Conservation (phyloP, 768 basidiomycete species). For the Tremella fuciformis region DNA sequence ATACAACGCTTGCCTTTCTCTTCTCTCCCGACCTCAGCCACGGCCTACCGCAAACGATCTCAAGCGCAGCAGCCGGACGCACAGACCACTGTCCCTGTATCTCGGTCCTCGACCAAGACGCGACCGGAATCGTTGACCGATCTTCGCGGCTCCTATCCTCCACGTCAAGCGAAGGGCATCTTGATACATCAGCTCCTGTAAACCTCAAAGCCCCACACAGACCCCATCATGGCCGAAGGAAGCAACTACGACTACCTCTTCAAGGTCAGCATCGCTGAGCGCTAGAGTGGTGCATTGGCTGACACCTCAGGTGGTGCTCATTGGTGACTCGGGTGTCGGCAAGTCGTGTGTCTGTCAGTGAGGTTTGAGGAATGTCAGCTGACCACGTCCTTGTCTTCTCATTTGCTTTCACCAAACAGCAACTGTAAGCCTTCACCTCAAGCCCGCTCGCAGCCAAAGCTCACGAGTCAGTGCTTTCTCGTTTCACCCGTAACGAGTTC, state of each 20-base stretch:
- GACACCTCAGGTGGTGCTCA: slow-evolving; percentile 77
- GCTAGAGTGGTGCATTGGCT: background rate
- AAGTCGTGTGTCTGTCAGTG: slow-evolving; percentile 76
- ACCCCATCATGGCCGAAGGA: slow-evolving; percentile 71
- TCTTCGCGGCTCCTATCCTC: no score
- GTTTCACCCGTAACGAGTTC: slow-evolving; percentile 99
- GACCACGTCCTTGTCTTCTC: background rate
- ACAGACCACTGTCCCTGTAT: no score
- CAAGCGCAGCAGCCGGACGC: no score
- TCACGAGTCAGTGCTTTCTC: slow-evolving; percentile 79
- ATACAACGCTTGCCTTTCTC: no score
- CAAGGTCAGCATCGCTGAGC: slow-evolving; percentile 63
- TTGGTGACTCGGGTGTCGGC: slow-evolving; percentile 98
- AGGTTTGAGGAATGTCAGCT: background rate
- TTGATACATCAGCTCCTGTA: background rate
- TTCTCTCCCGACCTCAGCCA: no score
- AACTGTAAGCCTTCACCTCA: slow-evolving; percentile 60
- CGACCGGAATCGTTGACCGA: no score
- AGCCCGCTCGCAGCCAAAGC: background rate
- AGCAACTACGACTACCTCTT: slow-evolving; percentile 98
- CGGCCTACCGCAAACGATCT: no score
- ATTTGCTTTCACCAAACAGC: slow-evolving; percentile 49
- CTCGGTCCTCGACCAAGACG: no score
- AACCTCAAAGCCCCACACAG: background rate
- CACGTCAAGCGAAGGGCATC: no score